Conservation (phyloP, 257 asterid species). For the Forsythia viridissima region DNA sequence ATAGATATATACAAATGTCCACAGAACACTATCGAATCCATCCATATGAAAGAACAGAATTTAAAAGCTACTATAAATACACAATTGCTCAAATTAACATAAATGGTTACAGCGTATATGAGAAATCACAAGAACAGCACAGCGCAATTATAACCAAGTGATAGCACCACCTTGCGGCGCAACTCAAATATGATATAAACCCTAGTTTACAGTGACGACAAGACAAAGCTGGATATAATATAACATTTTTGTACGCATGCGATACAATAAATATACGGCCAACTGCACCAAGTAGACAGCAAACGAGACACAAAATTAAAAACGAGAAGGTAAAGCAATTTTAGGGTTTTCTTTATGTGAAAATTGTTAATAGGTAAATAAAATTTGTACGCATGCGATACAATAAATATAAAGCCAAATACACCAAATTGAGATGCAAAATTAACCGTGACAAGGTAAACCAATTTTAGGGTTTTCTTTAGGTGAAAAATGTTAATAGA, state of each 20-base stretch:
- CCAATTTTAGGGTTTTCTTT: slow-evolving; percentile 56
- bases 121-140: not conserved
- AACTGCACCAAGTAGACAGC: slow-evolving; percentile 14
- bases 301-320: slow-evolving; percentile 6
- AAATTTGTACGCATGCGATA: slow-evolving; percentile 16
- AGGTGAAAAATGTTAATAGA: not conserved
- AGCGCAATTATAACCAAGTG: not conserved
- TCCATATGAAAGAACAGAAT: not conserved
- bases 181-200: slow-evolving; percentile 34
- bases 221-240: slow-evolving; percentile 11
- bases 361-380: slow-evolving; percentile 2
- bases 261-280: not conserved
- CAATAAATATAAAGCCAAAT: not conserved
- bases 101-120: not conserved
- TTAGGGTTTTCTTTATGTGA: slow-evolving; percentile 52
- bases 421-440: not conserved
- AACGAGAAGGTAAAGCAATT: slow-evolving; percentile 17
- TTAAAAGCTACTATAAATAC: slow-evolving; percentile 7
- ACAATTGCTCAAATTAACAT: not conserved
- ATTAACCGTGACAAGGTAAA: slow-evolving; percentile 8
- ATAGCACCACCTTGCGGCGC: not conserved
- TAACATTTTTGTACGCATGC: slow-evolving; percentile 23
- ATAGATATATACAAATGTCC: not conserved
- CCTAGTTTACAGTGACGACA: slow-evolving; percentile 41
- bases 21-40: not conserved